Base-by-base conservation (phyloP, 2,329 filamentous ascomycete genomes). In the Penicillium sp. region DNA sequence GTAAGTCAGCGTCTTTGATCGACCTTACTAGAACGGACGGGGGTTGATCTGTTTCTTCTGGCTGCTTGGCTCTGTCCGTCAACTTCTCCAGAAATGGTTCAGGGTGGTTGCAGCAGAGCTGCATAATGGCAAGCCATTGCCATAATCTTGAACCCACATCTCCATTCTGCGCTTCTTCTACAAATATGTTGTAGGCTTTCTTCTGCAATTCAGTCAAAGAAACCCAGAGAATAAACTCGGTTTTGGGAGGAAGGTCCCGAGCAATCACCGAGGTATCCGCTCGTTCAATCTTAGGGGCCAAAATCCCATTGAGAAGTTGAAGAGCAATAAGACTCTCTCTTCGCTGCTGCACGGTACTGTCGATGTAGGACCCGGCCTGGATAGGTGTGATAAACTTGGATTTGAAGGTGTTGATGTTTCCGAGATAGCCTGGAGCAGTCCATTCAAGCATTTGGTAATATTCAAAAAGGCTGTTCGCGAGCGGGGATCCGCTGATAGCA, bases 371-470 rank as follows among this genome's bases (percentile, higher is more conserved):
- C 0, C 89, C 89, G 8, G 74, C 66, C 37, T 81, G 71, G 46
- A 95, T 95, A 0, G 85, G 85, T 2, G 72, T 73, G 4, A 79
- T 75, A 56, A 83, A 95, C n/a, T 80, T 75, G 0, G 70, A 59
- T 13, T 71, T 74, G 59, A 95, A 95, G 53, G 89, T 82, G 0
- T 62, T 53, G 7, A 73, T 62, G 3, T 76, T 72, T 0, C 86
- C 87, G 2, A 95, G 71, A 57, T 85, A 95, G 15, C 77, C 78
- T 0, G 85, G 84, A 1, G 85, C 81, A 34, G 92, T 79, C 86
- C 87, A 95, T 46, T 89, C 76, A 41, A 95, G 82, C 77, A 94
- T 85, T n/a, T 80, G 69, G 55, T 82, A 87, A 55, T 94, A 94
- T 52, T 95, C 89, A 17, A 75, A 69, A 0, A 95, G 78, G 35